These are phyloP conservation scores for Geranomyces variabilis DNA, from an alignment of 192 early-diverging fungal genomes.

Conservation along the genomic window DNA sequence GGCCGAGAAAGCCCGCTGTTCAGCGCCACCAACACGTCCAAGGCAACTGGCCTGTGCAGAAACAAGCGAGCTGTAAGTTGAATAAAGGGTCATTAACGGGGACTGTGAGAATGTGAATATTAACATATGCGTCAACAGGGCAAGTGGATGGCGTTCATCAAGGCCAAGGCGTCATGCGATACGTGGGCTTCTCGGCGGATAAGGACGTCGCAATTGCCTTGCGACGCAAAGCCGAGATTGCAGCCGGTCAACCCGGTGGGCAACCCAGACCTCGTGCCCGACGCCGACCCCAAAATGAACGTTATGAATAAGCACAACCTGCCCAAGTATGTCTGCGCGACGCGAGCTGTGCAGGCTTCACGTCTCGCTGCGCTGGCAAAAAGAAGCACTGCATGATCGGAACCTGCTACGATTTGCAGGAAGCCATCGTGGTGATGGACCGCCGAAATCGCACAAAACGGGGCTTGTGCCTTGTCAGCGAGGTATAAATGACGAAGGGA, in stretches of 20 bases:
- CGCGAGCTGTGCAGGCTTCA: neutral
- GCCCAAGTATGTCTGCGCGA: neutral
- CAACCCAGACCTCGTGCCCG: neutral
- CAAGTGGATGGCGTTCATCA: neutral
- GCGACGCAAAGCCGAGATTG: slow-evolving; percentile 9
- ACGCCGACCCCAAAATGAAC: neutral
- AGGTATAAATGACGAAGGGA: no score
- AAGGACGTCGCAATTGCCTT: neutral
- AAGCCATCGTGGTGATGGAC: neutral
- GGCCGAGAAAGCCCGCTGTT: neutral
- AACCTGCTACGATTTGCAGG: neutral
- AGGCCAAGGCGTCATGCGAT: neutral
- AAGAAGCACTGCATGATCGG: neutral
- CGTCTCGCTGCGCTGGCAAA: neutral
- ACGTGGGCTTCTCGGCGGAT: neutral
- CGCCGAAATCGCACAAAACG: neutral
- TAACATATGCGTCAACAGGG: neutral
- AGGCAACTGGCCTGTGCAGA: neutral
- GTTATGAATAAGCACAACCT: neutral
- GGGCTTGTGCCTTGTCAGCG: no score
- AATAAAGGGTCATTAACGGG: no score
- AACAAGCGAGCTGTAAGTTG: no score
- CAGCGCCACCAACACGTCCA: neutral
- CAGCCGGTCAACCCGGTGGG: neutral
- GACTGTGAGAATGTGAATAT: no score